A percentile compares a stretch with the other conserved stretches of the same genome.
phyloP scores from a whole-genome alignment of 345 rosid species.

The Anacardium occidentale region DNA sequence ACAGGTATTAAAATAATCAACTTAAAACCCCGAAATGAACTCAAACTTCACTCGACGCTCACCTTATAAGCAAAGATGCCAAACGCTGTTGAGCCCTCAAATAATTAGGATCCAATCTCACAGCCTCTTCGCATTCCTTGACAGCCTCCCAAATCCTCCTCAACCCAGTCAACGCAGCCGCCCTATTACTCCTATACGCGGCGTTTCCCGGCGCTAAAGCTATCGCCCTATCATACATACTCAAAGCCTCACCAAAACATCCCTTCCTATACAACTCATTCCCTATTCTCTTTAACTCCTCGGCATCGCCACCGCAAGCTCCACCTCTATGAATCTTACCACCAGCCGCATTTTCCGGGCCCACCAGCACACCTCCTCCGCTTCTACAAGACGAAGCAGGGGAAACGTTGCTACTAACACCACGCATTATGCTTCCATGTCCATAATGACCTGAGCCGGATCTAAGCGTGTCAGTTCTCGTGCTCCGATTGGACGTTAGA shows the following conservation, averaged over 20 bases:
- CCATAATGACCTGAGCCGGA: constrained; percentile 81
- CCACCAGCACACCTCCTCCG: constrained; percentile 1
- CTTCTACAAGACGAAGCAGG: background rate
- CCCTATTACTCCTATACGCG: constrained; percentile 72
- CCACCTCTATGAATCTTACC: constrained; percentile 9
- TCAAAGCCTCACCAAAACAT: constrained; percentile 71
- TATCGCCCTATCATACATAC: constrained; percentile 77
- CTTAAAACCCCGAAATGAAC: background rate
- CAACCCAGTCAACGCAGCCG: constrained; percentile 67
- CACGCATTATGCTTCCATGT: constrained; percentile 84
- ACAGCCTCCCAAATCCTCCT: constrained; percentile 76
- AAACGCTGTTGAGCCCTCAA: constrained; percentile 86
- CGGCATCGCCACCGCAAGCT: constrained; percentile 40
- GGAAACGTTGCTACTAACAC: constrained; percentile 29
- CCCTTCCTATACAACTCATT: constrained; percentile 83
- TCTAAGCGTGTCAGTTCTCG: constrained; percentile 70
- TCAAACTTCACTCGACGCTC: constrained; percentile 24
- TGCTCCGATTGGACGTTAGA: constrained; percentile 31
- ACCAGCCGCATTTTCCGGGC: constrained; percentile 8
- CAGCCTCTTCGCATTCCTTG: constrained; percentile 76
- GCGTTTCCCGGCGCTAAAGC: constrained; percentile 65
- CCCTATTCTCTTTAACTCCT: constrained; percentile 69
- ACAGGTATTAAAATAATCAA: background rate
- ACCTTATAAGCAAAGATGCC: constrained; percentile 80
- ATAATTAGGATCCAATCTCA: constrained; percentile 71